These are phyloP conservation scores for Aspergillus oerlinghausenensis DNA, from an alignment of 2,329 filamentous ascomycete species.

Conservation along the genomic window DNA sequence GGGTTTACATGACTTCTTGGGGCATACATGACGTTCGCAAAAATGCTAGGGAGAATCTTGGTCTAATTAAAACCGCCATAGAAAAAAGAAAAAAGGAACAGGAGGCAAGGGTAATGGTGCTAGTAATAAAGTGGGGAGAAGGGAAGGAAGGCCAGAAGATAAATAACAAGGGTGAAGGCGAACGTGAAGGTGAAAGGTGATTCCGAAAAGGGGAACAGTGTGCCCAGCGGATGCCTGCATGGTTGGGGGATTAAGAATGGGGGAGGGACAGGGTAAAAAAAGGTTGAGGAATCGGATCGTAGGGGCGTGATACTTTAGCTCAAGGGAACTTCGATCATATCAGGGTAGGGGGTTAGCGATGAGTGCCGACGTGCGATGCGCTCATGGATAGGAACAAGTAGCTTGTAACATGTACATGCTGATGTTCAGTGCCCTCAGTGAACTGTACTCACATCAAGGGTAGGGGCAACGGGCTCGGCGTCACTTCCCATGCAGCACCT, in stretches of 20 bases:
- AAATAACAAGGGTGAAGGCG: constrained; percentile 2
- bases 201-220: constrained; percentile 1
- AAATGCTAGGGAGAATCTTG: constrained; percentile 29
- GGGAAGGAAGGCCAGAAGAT: constrained; percentile 3
- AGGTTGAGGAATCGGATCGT: constrained; percentile 9
- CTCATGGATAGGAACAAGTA: background rate
- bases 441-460: constrained; percentile 4
- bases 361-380: constrained; percentile 6
- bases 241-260: constrained; percentile 14
- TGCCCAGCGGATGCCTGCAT: constrained; percentile 12
- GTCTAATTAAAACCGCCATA: constrained; percentile 35
- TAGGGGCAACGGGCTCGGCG: constrained; percentile 12
- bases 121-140: constrained; percentile 15
- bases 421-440: constrained; percentile 9
- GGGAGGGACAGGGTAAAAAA: constrained; percentile 18
- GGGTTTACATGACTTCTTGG: constrained; percentile 40
- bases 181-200: background rate
- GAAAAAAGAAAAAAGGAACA: constrained; percentile 8
- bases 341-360: background rate
- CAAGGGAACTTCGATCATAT: background rate
- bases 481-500: constrained; percentile 15
- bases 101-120: constrained; percentile 4
- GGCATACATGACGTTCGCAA: constrained; percentile 32
- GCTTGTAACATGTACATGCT: constrained; percentile 5
- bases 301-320: constrained; percentile 1